phyloP scores from a whole-genome alignment of 306 rosid species.

The Castanea mollissima region DNA sequence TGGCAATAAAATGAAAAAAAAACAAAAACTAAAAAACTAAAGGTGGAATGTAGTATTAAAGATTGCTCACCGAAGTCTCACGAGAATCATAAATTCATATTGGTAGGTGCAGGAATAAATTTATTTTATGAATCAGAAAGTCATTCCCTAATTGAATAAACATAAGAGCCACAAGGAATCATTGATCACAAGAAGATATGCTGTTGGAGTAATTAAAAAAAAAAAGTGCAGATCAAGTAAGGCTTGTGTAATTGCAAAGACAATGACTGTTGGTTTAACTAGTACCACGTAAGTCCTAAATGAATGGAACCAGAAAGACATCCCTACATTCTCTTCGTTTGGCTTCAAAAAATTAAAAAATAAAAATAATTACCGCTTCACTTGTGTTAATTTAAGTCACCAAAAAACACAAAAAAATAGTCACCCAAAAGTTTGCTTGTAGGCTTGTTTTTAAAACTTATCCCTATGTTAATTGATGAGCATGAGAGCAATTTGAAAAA shows the following conservation, averaged over 20 bases:
- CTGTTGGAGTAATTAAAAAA: not conserved
- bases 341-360: not conserved
- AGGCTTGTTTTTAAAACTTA: too few species aligned
- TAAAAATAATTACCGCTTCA: not conserved
- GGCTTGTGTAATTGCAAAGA: constrained; percentile 18
- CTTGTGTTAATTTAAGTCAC: not conserved
- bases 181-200: constrained; percentile 26
- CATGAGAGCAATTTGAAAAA: too few species aligned
- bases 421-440: too few species aligned
- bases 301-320: constrained; percentile 5
- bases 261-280: constrained; percentile 30
- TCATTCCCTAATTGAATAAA: constrained; percentile 32
- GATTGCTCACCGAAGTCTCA: constrained; percentile 18
- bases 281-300: constrained; percentile 18
- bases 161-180: constrained; percentile 19
- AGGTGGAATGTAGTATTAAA: not conserved
- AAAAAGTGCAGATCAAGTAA: constrained; percentile 1
- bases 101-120: constrained; percentile 17
- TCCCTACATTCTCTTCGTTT: constrained; percentile 18
- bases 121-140: constrained; percentile 16
- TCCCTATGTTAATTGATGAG: too few species aligned
- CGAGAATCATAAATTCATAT: constrained; percentile 32
- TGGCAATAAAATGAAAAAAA: not conserved
- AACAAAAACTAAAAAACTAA: too few species aligned
- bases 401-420: not conserved